Conservation (phyloP, 192 early-diverging fungal species). For the Diversispora eburnea region DNA sequence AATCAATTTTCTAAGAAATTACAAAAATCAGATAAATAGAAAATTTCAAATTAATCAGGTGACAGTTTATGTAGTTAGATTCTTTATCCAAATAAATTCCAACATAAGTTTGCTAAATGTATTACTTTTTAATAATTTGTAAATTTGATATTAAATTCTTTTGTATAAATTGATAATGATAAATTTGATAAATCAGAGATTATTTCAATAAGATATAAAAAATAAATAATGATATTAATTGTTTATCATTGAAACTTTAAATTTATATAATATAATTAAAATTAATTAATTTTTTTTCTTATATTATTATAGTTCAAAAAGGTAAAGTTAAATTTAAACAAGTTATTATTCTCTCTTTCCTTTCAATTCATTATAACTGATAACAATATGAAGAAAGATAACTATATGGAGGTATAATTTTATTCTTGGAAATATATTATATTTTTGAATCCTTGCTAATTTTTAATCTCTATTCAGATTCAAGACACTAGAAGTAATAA, state of each 20-base stretch:
- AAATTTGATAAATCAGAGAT: slow-evolving; percentile 13
- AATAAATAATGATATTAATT: slow-evolving; percentile 26
- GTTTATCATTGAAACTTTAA: slow-evolving; percentile 5
- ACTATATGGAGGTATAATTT: slow-evolving; percentile 1
- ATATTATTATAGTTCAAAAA: slow-evolving; percentile 10
- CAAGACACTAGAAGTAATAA: slow-evolving; percentile 18
- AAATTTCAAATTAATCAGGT: neutral
- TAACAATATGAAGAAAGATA: slow-evolving; percentile 15
- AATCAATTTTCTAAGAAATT: no score
- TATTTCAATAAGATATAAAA: slow-evolving; percentile 10
- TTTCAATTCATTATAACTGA: slow-evolving; percentile 14
- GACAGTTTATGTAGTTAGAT: slow-evolving; percentile 7
- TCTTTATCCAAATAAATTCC: slow-evolving; percentile 29
- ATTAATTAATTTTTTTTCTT: slow-evolving; percentile 23
- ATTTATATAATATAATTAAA: slow-evolving; percentile 14
- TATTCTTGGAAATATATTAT: slow-evolving; percentile 15
- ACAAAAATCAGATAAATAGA: no score
- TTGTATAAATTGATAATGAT: neutral
- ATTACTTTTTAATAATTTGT: slow-evolving; percentile 24
- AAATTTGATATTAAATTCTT: slow-evolving; percentile 30
- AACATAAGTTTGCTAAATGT: slow-evolving; percentile 5
- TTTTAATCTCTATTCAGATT: slow-evolving; percentile 17
- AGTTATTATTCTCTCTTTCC: slow-evolving; percentile 9
- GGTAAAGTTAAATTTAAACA: slow-evolving; percentile 20
- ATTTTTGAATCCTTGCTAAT: slow-evolving; percentile 1